Evolutionary conservation across 1,139 yeast genomes (phyloP).

Genomic region (Yamadazyma dendronema): DNA sequence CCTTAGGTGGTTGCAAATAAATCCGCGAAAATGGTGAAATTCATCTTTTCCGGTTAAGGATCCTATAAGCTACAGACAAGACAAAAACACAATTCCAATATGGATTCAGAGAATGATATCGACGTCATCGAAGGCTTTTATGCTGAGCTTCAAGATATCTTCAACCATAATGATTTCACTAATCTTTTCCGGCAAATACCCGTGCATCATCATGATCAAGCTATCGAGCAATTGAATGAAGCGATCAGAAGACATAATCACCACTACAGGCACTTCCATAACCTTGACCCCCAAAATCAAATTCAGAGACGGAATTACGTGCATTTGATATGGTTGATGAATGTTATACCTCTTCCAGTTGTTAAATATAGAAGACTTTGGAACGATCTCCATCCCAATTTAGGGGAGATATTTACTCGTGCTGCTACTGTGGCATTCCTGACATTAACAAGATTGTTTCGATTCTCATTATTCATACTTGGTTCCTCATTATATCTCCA

Average conservation of each 20-base stretch:
- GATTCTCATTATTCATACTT: constrained; percentile 20
- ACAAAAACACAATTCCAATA: too few relatives aligned
- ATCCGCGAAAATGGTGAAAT: too few relatives aligned
- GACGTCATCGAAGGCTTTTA: constrained; percentile 1
- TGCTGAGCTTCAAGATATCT: not conserved
- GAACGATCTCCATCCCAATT: constrained; percentile 17
- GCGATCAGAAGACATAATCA: constrained; percentile 6
- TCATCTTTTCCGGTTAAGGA: too few relatives aligned
- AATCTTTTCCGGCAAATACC: constrained; percentile 17
- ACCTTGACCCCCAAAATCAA: not conserved
- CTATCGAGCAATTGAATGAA: constrained; percentile 15
- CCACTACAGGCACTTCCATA: not conserved
- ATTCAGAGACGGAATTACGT: constrained; percentile 5
- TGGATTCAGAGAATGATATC: too few relatives aligned
- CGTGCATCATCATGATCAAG: constrained; percentile 15
- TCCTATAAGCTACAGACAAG: too few relatives aligned
- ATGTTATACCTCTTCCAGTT: constrained; percentile 27
- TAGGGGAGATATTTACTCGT: constrained; percentile 2
- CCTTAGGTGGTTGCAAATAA: too few relatives aligned
- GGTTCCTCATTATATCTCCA: constrained; percentile 17
- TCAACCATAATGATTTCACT: constrained; percentile 4
- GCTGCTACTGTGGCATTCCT: constrained; percentile 5
- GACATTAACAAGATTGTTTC: constrained; percentile 13
- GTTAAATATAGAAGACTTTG: constrained; percentile 26
- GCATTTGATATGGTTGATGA: constrained; percentile 19